Percentiles rank a stretch among this genome's conserved stretches.
Evolutionary conservation across 1,284 basidiomycete genomes (phyloP).

Genomic region (Vanrija humicola): DNA sequence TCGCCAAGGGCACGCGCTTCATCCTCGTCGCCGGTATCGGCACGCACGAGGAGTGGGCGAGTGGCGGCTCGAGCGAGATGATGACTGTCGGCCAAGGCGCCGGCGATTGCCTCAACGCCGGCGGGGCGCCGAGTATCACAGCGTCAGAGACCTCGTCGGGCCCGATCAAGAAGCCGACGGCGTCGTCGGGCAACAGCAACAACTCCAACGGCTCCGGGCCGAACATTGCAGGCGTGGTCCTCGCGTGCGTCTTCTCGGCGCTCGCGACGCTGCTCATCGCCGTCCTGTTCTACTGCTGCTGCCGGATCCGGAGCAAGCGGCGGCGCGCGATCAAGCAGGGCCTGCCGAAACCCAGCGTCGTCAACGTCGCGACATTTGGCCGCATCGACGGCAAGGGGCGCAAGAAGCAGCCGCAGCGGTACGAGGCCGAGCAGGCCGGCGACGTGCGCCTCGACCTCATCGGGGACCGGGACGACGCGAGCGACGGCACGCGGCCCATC

Average conservation of each 20-base stretch:
- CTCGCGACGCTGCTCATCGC: constrained; percentile 39
- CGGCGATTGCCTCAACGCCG: constrained; percentile 23
- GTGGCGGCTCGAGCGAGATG: constrained; percentile 39
- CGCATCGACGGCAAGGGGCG: constrained; percentile 5
- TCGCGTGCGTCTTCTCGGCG: constrained; percentile 57
- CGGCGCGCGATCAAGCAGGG: constrained; percentile 8
- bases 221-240: constrained; percentile 42
- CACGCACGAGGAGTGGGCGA: constrained; percentile 41
- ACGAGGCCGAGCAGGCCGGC: not conserved
- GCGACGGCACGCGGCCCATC: not conserved
- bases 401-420: not conserved
- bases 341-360: constrained; percentile 3
- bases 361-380: constrained; percentile 9
- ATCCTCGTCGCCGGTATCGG: constrained; percentile 46
- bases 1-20: constrained; percentile 47
- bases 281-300: constrained; percentile 47
- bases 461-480: constrained; percentile 1
- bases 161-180: not conserved
- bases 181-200: not conserved
- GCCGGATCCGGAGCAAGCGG: constrained; percentile 30
- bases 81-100: constrained; percentile 45
- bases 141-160: constrained; percentile 6
- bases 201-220: not conserved
- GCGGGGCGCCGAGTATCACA: constrained; percentile 30
- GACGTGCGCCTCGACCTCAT: constrained; percentile 26